Base-by-base conservation (phyloP, 129 eudicot species). In the Artemisia argyi region DNA sequence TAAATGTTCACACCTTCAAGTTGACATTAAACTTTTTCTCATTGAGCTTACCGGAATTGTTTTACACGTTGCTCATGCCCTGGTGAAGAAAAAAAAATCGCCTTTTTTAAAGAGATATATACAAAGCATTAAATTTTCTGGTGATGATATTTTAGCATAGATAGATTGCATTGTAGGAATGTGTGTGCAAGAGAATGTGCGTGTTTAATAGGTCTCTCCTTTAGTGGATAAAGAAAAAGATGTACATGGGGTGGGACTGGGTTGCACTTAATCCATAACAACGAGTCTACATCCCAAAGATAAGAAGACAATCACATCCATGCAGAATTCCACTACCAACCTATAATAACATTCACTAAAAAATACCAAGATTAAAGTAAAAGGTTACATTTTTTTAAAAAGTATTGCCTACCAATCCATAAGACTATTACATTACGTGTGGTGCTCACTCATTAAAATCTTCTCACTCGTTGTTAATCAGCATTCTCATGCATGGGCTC, bases 321-420 rank as follows among this genome's bases (percentile, higher is more conserved):
- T 42, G 64, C 75, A 71, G 49, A 10, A 58, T 58, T 57, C 66
- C 75, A 71, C 52, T 57, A 57, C 65, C 50, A 69, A 35, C n/a
- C 39, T 42, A 15, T 44, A n/a, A 15, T 44, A 15, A 47, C 26
- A 10, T 61, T 11, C 39, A 20, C 52, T 14, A n/a, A 46, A 11
- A 17, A 18, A 3, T 10, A 44, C 55, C 5, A 35, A 24, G 4
- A 55, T 7, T 7, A 55, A 3, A 15, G 61, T n/a, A 4, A 54
- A 54, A 54, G 59, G 19, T 35, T 35, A 54, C 7, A 5, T 13
- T n/a, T 54, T 54, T 53, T 54, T 54, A 2, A 52, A 5, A 54
- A 35, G 42, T 54, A 51, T n/a, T 14, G 17, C 16, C 5, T 35
- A 51, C 6, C 56, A 28, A 28, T 28, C 30, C 30, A 28, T 28